Evolutionary conservation across 1,139 yeast species (phyloP).

Genomic region (Saccharomyces hybrid): DNA sequence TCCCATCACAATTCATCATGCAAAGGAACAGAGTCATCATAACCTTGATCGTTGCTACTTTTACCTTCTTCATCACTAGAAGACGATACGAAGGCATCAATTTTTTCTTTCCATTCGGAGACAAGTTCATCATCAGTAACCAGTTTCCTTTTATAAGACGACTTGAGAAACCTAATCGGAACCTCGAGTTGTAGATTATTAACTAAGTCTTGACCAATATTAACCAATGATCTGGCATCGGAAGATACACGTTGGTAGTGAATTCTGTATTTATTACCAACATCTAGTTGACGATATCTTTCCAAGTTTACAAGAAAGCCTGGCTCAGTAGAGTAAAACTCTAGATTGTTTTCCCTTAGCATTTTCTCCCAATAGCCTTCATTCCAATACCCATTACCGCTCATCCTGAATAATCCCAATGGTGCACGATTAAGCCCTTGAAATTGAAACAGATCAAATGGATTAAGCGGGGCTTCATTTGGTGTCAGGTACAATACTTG

Average conservation of each 20-base stretch:
- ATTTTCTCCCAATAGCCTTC: constrained; percentile 79
- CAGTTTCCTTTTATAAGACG: constrained; percentile 1
- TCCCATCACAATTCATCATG: neutral
- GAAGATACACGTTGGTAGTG: constrained; percentile 79
- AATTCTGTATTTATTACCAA: constrained; percentile 75
- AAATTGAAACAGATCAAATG: constrained; percentile 40
- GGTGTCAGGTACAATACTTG: constrained; percentile 82
- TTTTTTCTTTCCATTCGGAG: neutral
- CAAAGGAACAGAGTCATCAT: neutral
- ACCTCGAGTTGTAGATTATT: constrained; percentile 62
- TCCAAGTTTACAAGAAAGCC: constrained; percentile 71
- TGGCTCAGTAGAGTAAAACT: constrained; percentile 75
- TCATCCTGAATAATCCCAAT: constrained; percentile 47
- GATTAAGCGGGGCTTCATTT: constrained; percentile 54
- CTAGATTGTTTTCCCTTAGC: constrained; percentile 45
- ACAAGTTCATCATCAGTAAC: neutral
- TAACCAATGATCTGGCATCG: constrained; percentile 71
- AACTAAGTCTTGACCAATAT: constrained; percentile 86
- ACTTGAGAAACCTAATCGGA: constrained; percentile 14
- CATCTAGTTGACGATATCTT: constrained; percentile 53
- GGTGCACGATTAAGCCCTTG: constrained; percentile 6
- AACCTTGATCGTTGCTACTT: neutral
- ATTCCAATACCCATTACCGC: constrained; percentile 87
- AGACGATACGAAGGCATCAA: neutral
- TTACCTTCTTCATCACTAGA: neutral